Evolutionary conservation across 176 grass and related monocot genomes (phyloP).

Genomic region (Secale cereale): DNA sequence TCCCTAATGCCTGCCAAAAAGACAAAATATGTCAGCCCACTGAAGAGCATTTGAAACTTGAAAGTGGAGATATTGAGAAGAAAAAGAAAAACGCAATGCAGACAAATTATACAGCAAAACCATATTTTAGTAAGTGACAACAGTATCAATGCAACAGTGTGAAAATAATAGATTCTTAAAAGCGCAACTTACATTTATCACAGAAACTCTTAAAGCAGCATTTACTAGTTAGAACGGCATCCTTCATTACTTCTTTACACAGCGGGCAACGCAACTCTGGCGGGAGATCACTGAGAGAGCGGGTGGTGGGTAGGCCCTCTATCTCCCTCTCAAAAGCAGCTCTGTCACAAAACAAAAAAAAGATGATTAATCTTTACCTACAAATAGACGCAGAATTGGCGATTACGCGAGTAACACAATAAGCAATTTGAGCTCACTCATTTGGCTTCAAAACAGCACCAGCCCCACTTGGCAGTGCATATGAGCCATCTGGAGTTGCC

Average conservation of each 20-base stretch:
- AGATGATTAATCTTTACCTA: not conserved
- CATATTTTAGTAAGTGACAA: slow-evolving; percentile 13
- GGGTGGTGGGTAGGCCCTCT: slow-evolving; percentile 81
- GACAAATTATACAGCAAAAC: not conserved
- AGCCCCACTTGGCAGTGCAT: slow-evolving; percentile 85
- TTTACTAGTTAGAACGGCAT: slow-evolving; percentile 98
- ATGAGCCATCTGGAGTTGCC: slow-evolving; percentile 91
- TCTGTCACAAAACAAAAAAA: slow-evolving; percentile 48
- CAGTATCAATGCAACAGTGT: slow-evolving; percentile 8
- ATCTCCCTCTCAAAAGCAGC: slow-evolving; percentile 99
- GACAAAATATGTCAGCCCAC: slow-evolving; percentile 31
- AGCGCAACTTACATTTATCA: slow-evolving; percentile 80
- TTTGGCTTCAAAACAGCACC: slow-evolving; percentile 98
- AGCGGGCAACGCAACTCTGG: slow-evolving; percentile 80
- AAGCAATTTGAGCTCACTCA: slow-evolving; percentile 55
- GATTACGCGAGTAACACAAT: not conserved
- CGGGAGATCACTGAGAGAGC: slow-evolving; percentile 70
- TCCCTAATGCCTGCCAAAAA: slow-evolving; percentile 77
- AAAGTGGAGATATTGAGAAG: slow-evolving; percentile 2
- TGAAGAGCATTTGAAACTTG: slow-evolving; percentile 15
- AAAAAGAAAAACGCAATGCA: not conserved
- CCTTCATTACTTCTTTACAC: slow-evolving; percentile 99
- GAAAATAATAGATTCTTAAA: not conserved
- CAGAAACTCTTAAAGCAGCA: slow-evolving; percentile 99
- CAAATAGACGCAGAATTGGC: not conserved